Evolutionary conservation across 1,284 basidiomycete genomes (phyloP), one percentile per base, ranked within the genome.

Genomic region (Schizophyllum commune): DNA sequence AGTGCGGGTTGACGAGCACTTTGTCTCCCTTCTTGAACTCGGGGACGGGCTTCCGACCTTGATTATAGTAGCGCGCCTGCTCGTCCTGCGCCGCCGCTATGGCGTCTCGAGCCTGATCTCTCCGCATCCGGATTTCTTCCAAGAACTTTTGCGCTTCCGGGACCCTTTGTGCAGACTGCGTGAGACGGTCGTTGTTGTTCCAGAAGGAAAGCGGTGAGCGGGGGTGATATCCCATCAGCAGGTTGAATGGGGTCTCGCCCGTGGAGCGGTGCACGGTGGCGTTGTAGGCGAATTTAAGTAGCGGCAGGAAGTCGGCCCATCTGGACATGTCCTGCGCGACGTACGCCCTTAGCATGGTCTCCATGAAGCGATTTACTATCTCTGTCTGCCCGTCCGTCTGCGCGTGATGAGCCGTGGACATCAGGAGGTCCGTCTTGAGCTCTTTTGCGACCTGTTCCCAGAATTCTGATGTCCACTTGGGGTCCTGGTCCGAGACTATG

Each of bases 1-100:
- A 64, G 57, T 73, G 70, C 4, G 73, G 72, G 52, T 74, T 74
- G 1, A 75, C 63, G 1, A 74, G 62, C 0, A 72, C 73, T 8
- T 47, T 34, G 13, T 70, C 66, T 3, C 73, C 73, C 19, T 56
- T 56, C 27, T 68, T 34, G 33, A 71, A 69, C 20, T 60, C 64
- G 6, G 62, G 22, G 0, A 61, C 19, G 0, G 61, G 53, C 1
- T 61, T 55, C 0, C 65, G 60, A 1, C 64, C 51, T 22, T 65
- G 58, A 53, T 72, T 69, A 58, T 72, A 69, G 2, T 63, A 57
- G 19, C 34, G 33, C 3, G 59, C 58, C 54, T 67, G 66, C 27
- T 52, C 27, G 27, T 66, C 63, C 34, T 67, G 66, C 0, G 66
- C 65, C 1, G 53, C 13, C 1, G 47, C 60, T 2, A 64, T 9